Percentiles rank a stretch among this genome's conserved stretches.
These are phyloP conservation scores for Durio zibethinus DNA, from an alignment of 345 rosid species.

Conservation along the genomic window DNA sequence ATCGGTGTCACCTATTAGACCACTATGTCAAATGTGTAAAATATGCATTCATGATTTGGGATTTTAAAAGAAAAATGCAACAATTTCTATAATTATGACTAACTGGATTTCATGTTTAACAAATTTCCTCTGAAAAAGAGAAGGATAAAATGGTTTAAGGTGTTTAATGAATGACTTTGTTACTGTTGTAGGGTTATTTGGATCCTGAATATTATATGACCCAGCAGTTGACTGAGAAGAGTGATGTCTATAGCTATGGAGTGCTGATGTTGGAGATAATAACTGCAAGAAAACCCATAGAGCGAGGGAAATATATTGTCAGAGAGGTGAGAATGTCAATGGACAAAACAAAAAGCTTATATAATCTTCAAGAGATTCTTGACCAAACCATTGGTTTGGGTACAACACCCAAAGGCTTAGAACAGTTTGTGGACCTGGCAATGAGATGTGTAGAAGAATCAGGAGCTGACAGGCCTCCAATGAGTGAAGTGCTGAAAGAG, in stretches of 20 bases:
- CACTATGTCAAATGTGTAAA: not conserved
- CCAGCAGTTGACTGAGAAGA: conserved; percentile 82
- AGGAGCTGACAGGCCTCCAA: conserved; percentile 58
- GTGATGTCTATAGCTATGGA: conserved; percentile 94
- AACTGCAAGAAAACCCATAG: conserved; percentile 69
- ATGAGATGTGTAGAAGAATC: conserved; percentile 61
- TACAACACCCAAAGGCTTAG: conserved; percentile 50
- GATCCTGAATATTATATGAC: conserved; percentile 69
- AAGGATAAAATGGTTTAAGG: not conserved
- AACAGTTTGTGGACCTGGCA: conserved; percentile 59
- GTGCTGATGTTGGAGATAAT: conserved; percentile 75
- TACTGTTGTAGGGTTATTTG: conserved; percentile 4
- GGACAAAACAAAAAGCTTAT: conserved; percentile 52
- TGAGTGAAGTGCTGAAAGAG: conserved; percentile 74
- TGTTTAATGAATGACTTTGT: too few species aligned
- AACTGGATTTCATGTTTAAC: not conserved
- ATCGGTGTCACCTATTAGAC: not conserved
- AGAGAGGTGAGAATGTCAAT: conserved; percentile 60
- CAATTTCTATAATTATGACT: not conserved
- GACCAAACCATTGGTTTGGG: conserved; percentile 55
- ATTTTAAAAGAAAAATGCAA: not conserved
- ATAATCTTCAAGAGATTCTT: conserved; percentile 58
- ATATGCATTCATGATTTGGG: not conserved
- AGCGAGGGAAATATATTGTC: conserved; percentile 79
- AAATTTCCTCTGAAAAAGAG: not conserved